A percentile compares a stretch with the other conserved stretches of the same genome.
Evolutionary conservation across 2,329 filamentous ascomycete genomes (phyloP).

Genomic region (Beauveria australis): DNA sequence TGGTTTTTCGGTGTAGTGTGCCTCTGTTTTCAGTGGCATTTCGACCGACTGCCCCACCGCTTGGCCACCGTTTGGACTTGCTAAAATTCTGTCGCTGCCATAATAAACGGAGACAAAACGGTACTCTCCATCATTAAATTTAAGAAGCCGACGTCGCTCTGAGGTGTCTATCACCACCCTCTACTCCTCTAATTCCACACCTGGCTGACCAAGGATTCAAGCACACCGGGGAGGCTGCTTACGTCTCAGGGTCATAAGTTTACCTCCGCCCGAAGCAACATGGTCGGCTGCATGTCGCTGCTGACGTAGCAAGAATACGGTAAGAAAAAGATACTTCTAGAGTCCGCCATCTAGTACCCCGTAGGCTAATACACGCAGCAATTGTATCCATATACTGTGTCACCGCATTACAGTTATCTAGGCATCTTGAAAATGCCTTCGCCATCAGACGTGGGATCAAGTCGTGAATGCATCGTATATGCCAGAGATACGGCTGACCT

Average conservation of each 20-base stretch:
- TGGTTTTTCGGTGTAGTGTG: neutral
- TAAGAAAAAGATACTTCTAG: too few relatives aligned
- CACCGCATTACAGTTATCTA: too few relatives aligned
- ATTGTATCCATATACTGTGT: too few relatives aligned
- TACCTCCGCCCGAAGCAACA: neutral
- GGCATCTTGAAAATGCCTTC: too few relatives aligned
- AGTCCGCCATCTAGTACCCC: too few relatives aligned
- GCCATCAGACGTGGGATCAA: too few relatives aligned
- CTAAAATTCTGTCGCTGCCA: neutral
- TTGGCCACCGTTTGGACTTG: neutral
- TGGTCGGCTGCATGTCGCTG: neutral
- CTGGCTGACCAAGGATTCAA: neutral
- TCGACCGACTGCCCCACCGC: neutral
- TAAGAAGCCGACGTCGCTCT: neutral
- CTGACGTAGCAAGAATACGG: too few relatives aligned
- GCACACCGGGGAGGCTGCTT: neutral
- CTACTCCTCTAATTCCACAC: neutral
- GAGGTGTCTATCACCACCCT: neutral
- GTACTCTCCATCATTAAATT: neutral
- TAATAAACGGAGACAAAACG: neutral
- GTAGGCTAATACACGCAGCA: too few relatives aligned
- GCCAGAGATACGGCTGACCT: too few relatives aligned
- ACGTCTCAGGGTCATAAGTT: neutral
- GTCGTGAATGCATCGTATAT: too few relatives aligned
- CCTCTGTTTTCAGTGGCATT: neutral